These are phyloP conservation scores for Cardiospermum halicacabum DNA, from an alignment of 345 rosid genomes.

Conservation along the genomic window DNA sequence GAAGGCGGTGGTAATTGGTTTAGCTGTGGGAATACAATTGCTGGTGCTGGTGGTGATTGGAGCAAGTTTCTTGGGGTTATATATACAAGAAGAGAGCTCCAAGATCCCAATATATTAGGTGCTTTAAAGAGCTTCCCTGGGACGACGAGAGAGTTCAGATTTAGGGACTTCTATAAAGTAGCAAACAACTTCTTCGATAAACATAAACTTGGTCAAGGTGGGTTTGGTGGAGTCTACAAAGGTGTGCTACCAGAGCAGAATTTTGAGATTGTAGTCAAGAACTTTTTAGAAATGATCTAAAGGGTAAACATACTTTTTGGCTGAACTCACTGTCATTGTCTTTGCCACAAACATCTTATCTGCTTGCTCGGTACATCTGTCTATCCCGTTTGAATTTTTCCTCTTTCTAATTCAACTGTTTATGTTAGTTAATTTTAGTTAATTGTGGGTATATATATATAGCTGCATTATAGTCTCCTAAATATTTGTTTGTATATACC, in stretches of 20 bases:
- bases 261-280: conserved; percentile 47
- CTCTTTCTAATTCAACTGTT: no score
- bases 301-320: conserved; percentile 49
- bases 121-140: conserved; percentile 50
- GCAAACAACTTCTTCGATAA: conserved; percentile 50
- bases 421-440: no score
- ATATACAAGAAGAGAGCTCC: conserved; percentile 20
- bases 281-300: conserved; percentile 35
- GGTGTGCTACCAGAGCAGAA: conserved; percentile 40
- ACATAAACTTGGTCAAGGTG: conserved; percentile 53
- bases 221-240: conserved; percentile 48
- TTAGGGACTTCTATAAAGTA: conserved; percentile 48
- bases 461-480: no score
- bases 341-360: conserved; percentile 58
- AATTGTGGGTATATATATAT: no score
- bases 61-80: conserved; percentile 6
- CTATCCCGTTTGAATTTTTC: no score
- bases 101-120: conserved; percentile 32
- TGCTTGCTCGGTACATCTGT: conserved; percentile 38
- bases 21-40: conserved; percentile 26
- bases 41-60: conserved; percentile 10
- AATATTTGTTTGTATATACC: no score
- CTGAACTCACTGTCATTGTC: conserved; percentile 58
- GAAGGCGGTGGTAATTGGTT: conserved; percentile 4
- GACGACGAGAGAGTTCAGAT: conserved; percentile 45